Percentiles rank a stretch among this genome's conserved stretches.
phyloP scores from a whole-genome alignment of 768 basidiomycete genomes.

The Lentinula sp. region DNA sequence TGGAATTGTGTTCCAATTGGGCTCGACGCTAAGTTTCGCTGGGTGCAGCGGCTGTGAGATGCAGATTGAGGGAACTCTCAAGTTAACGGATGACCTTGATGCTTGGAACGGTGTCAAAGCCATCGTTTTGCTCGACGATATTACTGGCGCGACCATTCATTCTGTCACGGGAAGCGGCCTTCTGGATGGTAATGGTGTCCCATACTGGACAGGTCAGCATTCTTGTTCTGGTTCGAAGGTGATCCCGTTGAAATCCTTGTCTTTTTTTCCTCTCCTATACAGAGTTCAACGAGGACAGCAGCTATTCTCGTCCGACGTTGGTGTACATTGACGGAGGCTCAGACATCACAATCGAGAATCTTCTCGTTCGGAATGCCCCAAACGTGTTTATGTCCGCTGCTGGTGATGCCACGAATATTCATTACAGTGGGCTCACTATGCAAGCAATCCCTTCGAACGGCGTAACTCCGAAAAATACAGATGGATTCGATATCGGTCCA shows the following conservation, averaged over 20 bases:
- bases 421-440: conserved; percentile 17
- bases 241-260: too few species aligned
- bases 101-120: conserved; percentile 23
- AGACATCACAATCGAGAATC: conserved; percentile 20
- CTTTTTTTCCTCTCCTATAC: not conserved
- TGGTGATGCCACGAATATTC: conserved; percentile 19
- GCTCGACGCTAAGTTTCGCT: conserved; percentile 20
- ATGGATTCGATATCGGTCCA: conserved; percentile 23
- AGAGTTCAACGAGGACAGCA: conserved; percentile 22
- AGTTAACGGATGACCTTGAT: conserved; percentile 19
- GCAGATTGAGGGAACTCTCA: conserved; percentile 23
- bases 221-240: not conserved
- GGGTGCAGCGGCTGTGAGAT: conserved; percentile 23
- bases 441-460: conserved; percentile 19
- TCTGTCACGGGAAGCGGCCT: conserved; percentile 22
- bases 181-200: conserved; percentile 24
- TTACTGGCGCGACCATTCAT: conserved; percentile 18
- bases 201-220: conserved; percentile 21
- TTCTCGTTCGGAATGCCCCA: conserved; percentile 22
- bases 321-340: conserved; percentile 21
- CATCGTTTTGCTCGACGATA: conserved; percentile 16
- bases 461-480: conserved; percentile 23
- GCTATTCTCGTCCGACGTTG: conserved; percentile 21
- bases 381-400: conserved; percentile 25
- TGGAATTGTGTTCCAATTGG: conserved; percentile 18